Evolutionary conservation across 2,329 filamentous ascomycete species (phyloP).

Genomic region (Fusarium penzigii): DNA sequence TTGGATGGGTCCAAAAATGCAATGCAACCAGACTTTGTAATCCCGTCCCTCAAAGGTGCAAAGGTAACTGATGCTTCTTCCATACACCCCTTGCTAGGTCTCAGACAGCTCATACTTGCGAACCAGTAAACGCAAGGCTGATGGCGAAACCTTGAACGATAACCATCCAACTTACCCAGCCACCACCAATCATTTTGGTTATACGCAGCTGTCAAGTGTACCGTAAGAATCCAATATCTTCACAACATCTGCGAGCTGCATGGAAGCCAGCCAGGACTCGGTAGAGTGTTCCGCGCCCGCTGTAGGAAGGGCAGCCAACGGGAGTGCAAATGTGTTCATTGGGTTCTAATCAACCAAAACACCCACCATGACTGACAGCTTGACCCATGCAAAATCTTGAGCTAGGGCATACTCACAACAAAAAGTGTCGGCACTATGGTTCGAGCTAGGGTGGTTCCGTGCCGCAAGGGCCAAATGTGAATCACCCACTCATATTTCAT

Average conservation of each 20-base stretch:
- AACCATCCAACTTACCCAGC: not conserved
- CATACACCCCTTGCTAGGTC: not conserved
- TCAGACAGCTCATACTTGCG: not conserved
- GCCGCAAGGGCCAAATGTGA: constrained; percentile 12
- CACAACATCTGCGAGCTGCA: too few relatives aligned
- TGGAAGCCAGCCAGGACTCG: too few relatives aligned
- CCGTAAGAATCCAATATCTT: not conserved
- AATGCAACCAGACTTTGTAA: constrained; percentile 12
- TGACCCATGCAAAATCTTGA: not conserved
- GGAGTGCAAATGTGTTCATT: not conserved
- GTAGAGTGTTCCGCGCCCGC: too few relatives aligned
- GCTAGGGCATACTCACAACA: not conserved
- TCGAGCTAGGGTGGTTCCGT: constrained; percentile 13
- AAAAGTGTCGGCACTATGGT: constrained; percentile 5
- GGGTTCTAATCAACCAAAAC: not conserved
- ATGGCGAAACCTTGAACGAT: not conserved
- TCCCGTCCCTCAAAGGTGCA: not conserved
- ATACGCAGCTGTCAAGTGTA: not conserved
- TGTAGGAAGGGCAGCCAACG: not conserved
- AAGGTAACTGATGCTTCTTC: not conserved
- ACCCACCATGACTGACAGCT: not conserved
- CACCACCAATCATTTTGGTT: not conserved
- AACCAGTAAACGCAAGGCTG: not conserved
- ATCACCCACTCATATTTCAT: constrained; percentile 9
- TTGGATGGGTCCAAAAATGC: constrained; percentile 23